Percentiles rank a stretch among this genome's conserved stretches.
phyloP scores from a whole-genome alignment of 2,329 filamentous ascomycete species.

The Annulohypoxylon truncatum region DNA sequence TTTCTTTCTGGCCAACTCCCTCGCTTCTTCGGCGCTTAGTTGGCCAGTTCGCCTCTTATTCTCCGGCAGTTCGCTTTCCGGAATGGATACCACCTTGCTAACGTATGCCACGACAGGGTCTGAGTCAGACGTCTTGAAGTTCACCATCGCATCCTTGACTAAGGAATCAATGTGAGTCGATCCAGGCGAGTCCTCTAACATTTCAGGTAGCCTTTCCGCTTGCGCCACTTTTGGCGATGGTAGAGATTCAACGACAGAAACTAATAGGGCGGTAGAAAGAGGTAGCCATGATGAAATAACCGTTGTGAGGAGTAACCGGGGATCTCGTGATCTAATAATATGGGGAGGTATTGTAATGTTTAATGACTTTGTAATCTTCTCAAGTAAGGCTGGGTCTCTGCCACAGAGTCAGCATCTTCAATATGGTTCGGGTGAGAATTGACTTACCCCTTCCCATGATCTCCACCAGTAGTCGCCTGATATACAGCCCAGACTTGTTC shows the following conservation, averaged over 20 bases:
- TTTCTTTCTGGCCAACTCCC: conserved; percentile 88
- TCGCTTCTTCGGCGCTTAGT: conserved; percentile 88
- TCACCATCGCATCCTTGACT: conserved; percentile 83
- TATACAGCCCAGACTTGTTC: conserved; percentile 98
- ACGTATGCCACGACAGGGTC: conserved; percentile 93
- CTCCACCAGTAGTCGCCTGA: conserved; percentile 85
- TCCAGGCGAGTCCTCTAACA: conserved; percentile 85
- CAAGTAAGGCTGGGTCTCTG: conserved; percentile 81
- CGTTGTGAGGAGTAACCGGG: conserved; percentile 83
- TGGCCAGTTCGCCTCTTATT: conserved; percentile 80
- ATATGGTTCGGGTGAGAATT: conserved; percentile 26
- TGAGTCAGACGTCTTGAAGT: conserved; percentile 76
- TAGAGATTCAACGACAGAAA: conserved; percentile 92
- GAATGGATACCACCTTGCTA: conserved; percentile 97
- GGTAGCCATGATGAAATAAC: conserved; percentile 93
- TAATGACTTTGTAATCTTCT: conserved; percentile 95
- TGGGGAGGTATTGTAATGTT: conserved; percentile 87
- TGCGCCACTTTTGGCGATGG: conserved; percentile 87
- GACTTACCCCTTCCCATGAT: conserved; percentile 81
- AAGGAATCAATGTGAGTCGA: conserved; percentile 74
- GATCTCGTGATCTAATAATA: conserved; percentile 83
- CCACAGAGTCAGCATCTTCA: conserved; percentile 32
- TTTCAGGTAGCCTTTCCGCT: conserved; percentile 78
- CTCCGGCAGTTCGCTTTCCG: conserved; percentile 88
- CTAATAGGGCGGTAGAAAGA: conserved; percentile 88